phyloP scores from a whole-genome alignment of 805 yeast genomes.

The Teunomyces cretensis region DNA sequence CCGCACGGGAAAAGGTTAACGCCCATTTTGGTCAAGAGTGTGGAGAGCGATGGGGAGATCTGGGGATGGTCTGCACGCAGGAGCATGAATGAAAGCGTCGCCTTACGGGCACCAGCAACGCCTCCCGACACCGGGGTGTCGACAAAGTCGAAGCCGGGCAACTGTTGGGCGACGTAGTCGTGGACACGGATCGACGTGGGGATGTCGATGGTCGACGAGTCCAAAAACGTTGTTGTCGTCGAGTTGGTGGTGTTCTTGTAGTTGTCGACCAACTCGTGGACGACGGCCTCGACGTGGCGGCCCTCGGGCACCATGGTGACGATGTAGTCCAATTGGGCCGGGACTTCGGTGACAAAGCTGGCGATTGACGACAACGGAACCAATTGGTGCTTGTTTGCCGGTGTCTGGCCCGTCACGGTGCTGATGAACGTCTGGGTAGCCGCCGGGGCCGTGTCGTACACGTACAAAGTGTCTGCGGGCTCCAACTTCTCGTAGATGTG shows the following conservation, averaged over 20 bases:
- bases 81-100: slow-evolving; percentile 52
- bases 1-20: slow-evolving; percentile 51
- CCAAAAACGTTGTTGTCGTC: slow-evolving; percentile 31
- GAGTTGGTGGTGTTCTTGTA: slow-evolving; percentile 17
- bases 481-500: slow-evolving; percentile 43
- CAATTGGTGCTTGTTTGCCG: slow-evolving; percentile 20
- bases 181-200: slow-evolving; percentile 45
- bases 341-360: slow-evolving; percentile 30
- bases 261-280: slow-evolving; percentile 35
- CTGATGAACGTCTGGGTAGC: slow-evolving; percentile 25
- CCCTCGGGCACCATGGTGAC: slow-evolving; percentile 59
- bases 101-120: slow-evolving; percentile 53
- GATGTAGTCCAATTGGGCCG: slow-evolving; percentile 38
- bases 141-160: slow-evolving; percentile 43
- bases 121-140: slow-evolving; percentile 62
- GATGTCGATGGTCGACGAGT: slow-evolving; percentile 53
- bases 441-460: slow-evolving; percentile 40
- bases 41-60: slow-evolving; percentile 30
- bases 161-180: slow-evolving; percentile 26
- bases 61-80: slow-evolving; percentile 33
- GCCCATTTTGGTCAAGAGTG: slow-evolving; percentile 45
- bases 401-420: slow-evolving; percentile 21
- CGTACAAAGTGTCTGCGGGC: slow-evolving; percentile 39
- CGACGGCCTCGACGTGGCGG: slow-evolving; percentile 44
- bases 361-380: slow-evolving; percentile 18